Evolutionary conservation across 805 yeast species (phyloP), one percentile per base, ranked within the genome.

Genomic region (Schwanniomyces vanrijiae): DNA sequence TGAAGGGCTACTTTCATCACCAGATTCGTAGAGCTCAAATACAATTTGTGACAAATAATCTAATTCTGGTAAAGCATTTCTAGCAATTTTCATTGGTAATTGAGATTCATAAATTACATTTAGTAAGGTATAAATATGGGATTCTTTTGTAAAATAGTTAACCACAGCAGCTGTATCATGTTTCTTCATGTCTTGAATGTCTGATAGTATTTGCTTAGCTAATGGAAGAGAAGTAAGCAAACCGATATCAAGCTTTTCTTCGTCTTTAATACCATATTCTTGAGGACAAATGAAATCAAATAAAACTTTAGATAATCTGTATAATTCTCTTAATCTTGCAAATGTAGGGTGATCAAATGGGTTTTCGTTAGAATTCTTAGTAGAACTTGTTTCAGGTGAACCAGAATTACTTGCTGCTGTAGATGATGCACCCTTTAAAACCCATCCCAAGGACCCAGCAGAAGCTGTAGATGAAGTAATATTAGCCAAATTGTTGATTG

Each of bases 231-330:
- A 89, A 0, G 99, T 94, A 56, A 94, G 73, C 47, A 94, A 73
- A 4, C 99, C 99, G 69, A 94, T 94, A 63, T 94, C 99, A 50
- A 94, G 77, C 62, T 94, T 94, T 66, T 94, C 99, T 58, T 86
- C 85, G 60, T 90, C 96, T 54, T 91, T 90, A 56, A 94, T 94
- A 53, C 99, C 99, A 63, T 94, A 94, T 63, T 94, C 99, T 66
- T 94, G 98, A 8, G 99, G 99, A 68, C 98, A 94, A 42, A 94
- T 90, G 61, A 92, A 94, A 68, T 94, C 99, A 71, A 94, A 94
- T 52, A 94, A 70, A 5, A 94, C 96, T 65, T 94, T 95, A 0
- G 97, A 88, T 46, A 94, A 75, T 52, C 92, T 77, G 64, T 91
- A 94, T 44, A 94, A 77, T 63, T 94, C 99, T 55, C 98, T 77